Conservation (phyloP, 176 grass and related monocot genomes). For the Poa pratensis region DNA sequence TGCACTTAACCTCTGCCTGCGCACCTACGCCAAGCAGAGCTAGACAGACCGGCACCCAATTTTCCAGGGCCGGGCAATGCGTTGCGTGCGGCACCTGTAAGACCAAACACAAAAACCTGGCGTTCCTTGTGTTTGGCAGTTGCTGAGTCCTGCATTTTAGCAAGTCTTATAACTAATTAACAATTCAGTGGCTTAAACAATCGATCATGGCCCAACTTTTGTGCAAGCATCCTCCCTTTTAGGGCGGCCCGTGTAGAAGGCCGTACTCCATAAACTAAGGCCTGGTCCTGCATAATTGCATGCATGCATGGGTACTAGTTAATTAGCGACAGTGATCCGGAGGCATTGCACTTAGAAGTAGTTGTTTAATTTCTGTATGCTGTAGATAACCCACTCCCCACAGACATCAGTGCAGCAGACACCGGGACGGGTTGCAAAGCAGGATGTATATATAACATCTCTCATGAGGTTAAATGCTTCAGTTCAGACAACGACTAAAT, state of each 20-base stretch:
- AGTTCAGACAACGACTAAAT: slow-evolving; percentile 19
- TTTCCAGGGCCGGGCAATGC: background rate
- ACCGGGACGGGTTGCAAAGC: background rate
- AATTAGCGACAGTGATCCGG: background rate
- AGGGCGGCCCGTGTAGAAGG: background rate
- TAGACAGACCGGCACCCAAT: background rate
- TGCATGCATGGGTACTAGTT: background rate
- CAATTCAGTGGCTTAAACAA: background rate
- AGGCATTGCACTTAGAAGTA: background rate
- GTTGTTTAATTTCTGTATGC: slow-evolving; percentile 15
- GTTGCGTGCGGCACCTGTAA: background rate
- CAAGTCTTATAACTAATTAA: background rate
- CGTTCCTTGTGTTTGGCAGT: slow-evolving; percentile 9
- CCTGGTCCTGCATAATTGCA: background rate
- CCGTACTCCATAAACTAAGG: background rate
- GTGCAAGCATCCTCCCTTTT: background rate
- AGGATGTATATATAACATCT: slow-evolving; percentile 39
- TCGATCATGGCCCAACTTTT: slow-evolving; percentile 10
- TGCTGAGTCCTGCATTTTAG: background rate
- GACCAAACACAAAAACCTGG: background rate
- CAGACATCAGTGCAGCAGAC: slow-evolving; percentile 31
- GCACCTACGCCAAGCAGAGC: background rate
- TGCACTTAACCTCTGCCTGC: background rate
- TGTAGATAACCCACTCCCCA: background rate
- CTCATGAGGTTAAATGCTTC: background rate